Conservation (phyloP, 495 filamentous ascomycete genomes). For the Parathielavia hyrcaniae region DNA sequence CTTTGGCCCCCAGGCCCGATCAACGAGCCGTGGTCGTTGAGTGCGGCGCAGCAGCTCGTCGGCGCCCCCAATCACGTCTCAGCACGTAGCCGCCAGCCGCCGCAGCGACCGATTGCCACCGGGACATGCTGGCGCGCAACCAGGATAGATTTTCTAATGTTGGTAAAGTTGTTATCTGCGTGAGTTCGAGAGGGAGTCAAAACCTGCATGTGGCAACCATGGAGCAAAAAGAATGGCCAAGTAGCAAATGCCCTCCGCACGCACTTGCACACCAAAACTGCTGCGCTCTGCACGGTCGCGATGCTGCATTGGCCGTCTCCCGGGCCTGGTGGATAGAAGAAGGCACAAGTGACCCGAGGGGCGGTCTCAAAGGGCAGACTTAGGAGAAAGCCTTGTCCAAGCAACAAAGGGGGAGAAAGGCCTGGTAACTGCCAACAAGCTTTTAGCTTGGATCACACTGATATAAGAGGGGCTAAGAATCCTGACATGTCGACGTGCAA, state of each 20-base stretch:
- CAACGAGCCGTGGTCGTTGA: not conserved
- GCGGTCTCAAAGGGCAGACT: not conserved
- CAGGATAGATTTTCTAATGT: not conserved
- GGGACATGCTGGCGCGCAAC: not conserved
- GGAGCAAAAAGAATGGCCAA: not conserved
- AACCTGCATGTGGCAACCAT: not conserved
- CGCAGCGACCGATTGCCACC: not conserved
- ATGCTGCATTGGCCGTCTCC: not conserved
- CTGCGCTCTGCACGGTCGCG: not conserved
- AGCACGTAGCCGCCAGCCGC: conserved; percentile 13
- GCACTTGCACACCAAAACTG: not conserved
- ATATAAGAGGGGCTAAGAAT: too few species aligned
- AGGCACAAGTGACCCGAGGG: not conserved
- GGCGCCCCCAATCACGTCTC: conserved; percentile 13
- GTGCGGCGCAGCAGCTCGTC: conserved; percentile 12
- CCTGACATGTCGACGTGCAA: too few species aligned
- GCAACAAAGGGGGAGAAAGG: not conserved
- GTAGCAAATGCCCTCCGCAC: not conserved
- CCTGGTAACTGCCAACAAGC: too few species aligned
- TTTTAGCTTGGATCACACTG: not conserved
- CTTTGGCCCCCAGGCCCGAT: not conserved
- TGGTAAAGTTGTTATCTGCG: not conserved
- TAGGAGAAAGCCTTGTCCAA: not conserved
- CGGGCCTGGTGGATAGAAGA: not conserved
- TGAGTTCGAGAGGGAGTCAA: not conserved